Evolutionary conservation across 2,329 filamentous ascomycete genomes (phyloP).

Genomic region (Aspergillus tanneri): DNA sequence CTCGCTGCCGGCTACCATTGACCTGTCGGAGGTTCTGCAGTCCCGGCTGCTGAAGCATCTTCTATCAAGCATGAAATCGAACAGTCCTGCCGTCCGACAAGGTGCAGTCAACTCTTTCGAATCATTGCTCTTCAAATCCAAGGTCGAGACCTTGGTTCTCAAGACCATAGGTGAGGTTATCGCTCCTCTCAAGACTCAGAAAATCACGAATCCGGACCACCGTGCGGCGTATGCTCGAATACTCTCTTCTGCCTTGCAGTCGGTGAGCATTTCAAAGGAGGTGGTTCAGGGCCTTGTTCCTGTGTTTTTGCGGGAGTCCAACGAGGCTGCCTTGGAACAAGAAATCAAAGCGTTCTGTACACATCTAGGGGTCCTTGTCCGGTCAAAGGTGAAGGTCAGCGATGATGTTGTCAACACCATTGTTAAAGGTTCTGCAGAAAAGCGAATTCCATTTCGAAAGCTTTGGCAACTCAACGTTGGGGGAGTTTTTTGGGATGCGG

Average conservation of each 20-base stretch:
- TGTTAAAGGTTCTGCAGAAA: conserved; percentile 79
- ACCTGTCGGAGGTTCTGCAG: conserved; percentile 73
- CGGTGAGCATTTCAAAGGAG: conserved; percentile 62
- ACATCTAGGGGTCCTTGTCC: conserved; percentile 63
- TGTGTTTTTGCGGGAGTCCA: conserved; percentile 79
- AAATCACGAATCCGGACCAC: conserved; percentile 81
- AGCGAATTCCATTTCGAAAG: conserved; percentile 73
- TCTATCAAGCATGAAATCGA: conserved; percentile 87
- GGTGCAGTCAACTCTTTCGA: conserved; percentile 75
- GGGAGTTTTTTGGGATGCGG: conserved; percentile 63
- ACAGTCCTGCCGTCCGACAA: conserved; percentile 72
- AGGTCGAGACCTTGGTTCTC: conserved; percentile 58
- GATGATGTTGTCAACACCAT: conserved; percentile 69
- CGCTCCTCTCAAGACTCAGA: conserved; percentile 75
- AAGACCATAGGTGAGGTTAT: conserved; percentile 77
- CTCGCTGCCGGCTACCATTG: conserved; percentile 67
- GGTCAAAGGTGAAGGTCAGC: conserved; percentile 60
- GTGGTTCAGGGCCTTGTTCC: conserved; percentile 65
- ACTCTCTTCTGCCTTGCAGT: conserved; percentile 64
- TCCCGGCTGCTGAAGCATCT: conserved; percentile 79
- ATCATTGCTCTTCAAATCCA: conserved; percentile 64
- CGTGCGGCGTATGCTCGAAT: conserved; percentile 80
- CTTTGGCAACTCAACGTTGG: conserved; percentile 77
- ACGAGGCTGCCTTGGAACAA: conserved; percentile 74
- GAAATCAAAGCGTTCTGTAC: conserved; percentile 71